Conservation (phyloP, 164 flowering plant genomes). For the Buxus sempervirens region DNA sequence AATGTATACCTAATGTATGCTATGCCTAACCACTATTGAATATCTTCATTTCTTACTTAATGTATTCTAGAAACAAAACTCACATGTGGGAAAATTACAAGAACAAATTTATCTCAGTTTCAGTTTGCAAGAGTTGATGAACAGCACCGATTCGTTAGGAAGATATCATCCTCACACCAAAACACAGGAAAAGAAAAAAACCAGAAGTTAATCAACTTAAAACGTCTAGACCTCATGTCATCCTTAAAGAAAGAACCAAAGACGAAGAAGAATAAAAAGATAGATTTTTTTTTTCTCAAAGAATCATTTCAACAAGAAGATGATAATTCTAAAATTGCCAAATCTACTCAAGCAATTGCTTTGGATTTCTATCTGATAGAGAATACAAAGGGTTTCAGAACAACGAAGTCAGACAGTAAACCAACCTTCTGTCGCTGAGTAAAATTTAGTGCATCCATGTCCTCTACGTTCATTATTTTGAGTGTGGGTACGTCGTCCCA, state of each 20-base stretch:
- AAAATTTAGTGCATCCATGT: slow-evolving; percentile 58
- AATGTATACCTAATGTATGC: too few species aligned
- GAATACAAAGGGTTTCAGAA: too few species aligned
- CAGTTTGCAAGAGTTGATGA: too few species aligned
- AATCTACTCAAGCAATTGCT: too few species aligned
- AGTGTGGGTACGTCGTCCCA: slow-evolving; percentile 87
- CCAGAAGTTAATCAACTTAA: not conserved
- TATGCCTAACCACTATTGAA: too few species aligned
- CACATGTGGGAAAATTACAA: too few species aligned
- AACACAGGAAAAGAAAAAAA: too few species aligned
- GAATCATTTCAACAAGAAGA: not conserved
- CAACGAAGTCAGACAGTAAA: not conserved
- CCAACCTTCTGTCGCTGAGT: slow-evolving; percentile 62
- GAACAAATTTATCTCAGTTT: too few species aligned
- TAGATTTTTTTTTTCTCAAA: too few species aligned
- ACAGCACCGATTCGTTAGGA: not conserved
- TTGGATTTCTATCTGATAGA: too few species aligned
- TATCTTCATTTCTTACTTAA: too few species aligned
- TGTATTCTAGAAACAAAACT: too few species aligned
- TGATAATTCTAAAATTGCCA: not conserved
- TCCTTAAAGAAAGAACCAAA: not conserved
- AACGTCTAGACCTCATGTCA: not conserved
- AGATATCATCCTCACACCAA: not conserved
- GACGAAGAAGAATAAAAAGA: not conserved
- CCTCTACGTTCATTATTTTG: slow-evolving; percentile 74